Conservation (phyloP, 805 yeast species). For the Barnettozyma californica region DNA sequence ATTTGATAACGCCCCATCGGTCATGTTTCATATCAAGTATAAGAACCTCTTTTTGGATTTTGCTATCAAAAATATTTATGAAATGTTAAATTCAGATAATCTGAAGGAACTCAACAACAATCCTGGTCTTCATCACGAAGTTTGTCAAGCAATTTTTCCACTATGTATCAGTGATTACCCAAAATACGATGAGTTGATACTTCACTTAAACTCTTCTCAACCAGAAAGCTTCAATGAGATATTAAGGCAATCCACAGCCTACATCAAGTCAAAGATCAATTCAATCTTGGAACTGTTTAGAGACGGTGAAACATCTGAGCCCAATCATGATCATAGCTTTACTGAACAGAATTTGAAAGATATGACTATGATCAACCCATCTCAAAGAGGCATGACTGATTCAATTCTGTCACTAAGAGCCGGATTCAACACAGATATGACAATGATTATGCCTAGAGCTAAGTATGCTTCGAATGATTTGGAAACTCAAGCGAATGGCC, state of each 20-base stretch:
- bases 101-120: slow-evolving; percentile 10
- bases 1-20: slow-evolving; percentile 23
- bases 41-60: slow-evolving; percentile 18
- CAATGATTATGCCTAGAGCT: slow-evolving; percentile 32
- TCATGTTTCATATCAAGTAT: slow-evolving; percentile 23
- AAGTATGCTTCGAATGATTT: neutral
- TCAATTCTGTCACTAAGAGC: slow-evolving; percentile 12
- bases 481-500: neutral
- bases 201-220: slow-evolving; percentile 13
- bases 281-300: slow-evolving; percentile 24
- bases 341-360: slow-evolving; percentile 19
- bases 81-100: slow-evolving; percentile 13
- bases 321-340: slow-evolving; percentile 12
- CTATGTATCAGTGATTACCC: slow-evolving; percentile 24
- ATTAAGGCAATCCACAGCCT: slow-evolving; percentile 11
- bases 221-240: slow-evolving; percentile 6
- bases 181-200: slow-evolving; percentile 20
- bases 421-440: slow-evolving; percentile 29
- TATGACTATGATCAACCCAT: slow-evolving; percentile 28
- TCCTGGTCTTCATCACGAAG: neutral
- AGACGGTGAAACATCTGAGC: slow-evolving; percentile 12
- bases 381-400: slow-evolving; percentile 11
- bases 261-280: slow-evolving; percentile 18
- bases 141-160: slow-evolving; percentile 19
- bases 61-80: slow-evolving; percentile 16